Evolutionary conservation across 1,139 yeast species (phyloP), one percentile per base, ranked within the genome.

Genomic region (Sugiyamaella grinbergsii): DNA sequence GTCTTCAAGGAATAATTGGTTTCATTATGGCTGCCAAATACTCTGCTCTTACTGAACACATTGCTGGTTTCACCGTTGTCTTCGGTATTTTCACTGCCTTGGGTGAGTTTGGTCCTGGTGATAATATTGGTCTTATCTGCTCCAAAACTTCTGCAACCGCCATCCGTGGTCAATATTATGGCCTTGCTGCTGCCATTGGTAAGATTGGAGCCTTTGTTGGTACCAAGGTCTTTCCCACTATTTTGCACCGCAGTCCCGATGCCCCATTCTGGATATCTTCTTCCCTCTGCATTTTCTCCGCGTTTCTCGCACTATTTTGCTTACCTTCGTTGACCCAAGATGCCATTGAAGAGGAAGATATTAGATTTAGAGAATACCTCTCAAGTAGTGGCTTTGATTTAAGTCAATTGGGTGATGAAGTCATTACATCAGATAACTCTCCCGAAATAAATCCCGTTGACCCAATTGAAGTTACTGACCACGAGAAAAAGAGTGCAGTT

Each of bases 81-180:
- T 90, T 84, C 65, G 98, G 97, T 72, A 80, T 91, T 57, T 91
- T 90, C 69, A 73, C 81, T 65, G 75, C 96, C 5, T 75, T 88
- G 44, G 98, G 98, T 61, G 97, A 91, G 70, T 86, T 90, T 68
- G 96, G 96, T 22, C 91, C 96, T 13, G 98, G 98, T 71, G 89
- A 90, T 70, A 88, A 87, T 69, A 84, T 86, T 67, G 97, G 97
- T 59, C 72, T 86, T 53, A 75, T 91, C 56, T 95, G 96, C 23
- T 79, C 96, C 36, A 90, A 90, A 71, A 85, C 95, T 26, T 79
- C 84, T 47, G 86, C 96, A 39, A 85, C 96, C 13, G 82, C 95
- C 23, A 79, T 90, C 51, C 82, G 97, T 72, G 97, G 97, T 54
- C 87, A 85, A 62, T 87, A 86, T 71, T 91, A 91, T 67, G 94